Conservation (phyloP, 2,329 filamentous ascomycete genomes). For the Chaetomium strumarium region DNA sequence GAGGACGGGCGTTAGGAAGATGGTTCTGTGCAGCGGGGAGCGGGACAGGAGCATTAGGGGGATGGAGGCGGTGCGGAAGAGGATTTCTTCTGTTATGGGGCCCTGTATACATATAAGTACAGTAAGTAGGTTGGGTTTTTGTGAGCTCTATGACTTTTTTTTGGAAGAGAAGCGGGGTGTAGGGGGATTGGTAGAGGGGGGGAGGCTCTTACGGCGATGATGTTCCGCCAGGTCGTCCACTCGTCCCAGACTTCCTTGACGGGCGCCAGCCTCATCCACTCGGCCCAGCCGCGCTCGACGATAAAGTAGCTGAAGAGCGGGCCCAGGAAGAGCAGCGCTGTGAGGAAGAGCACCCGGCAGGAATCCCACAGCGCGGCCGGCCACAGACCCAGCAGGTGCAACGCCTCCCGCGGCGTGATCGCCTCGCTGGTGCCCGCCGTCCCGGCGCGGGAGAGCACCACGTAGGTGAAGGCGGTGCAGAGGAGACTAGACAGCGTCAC, state of each 20-base stretch:
- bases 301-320: constrained; percentile 76
- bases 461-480: constrained; percentile 61
- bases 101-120: constrained; percentile 47
- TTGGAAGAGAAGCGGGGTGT: no score
- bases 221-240: constrained; percentile 82
- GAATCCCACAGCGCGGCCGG: constrained; percentile 64
- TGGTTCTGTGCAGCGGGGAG: constrained; percentile 50
- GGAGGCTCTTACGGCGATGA: constrained; percentile 61
- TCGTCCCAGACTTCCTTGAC: constrained; percentile 58
- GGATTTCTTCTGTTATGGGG: constrained; percentile 84
- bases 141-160: constrained; percentile 6
- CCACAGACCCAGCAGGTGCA: constrained; percentile 76
- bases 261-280: constrained; percentile 53
- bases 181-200: not conserved
- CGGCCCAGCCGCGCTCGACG: constrained; percentile 63
- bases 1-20: constrained; percentile 79
- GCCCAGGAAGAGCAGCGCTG: constrained; percentile 72
- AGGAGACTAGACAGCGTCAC: constrained; percentile 69
- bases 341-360: constrained; percentile 59
- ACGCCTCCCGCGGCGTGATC: constrained; percentile 40
- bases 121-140: no score
- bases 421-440: constrained; percentile 30
- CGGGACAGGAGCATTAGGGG: constrained; percentile 73
- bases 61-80: constrained; percentile 83
- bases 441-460: constrained; percentile 51